Percentiles rank a stretch among this genome's conserved stretches.
Evolutionary conservation across 306 rosid genomes (phyloP).

Genomic region (Vigna reflexopilosa): DNA sequence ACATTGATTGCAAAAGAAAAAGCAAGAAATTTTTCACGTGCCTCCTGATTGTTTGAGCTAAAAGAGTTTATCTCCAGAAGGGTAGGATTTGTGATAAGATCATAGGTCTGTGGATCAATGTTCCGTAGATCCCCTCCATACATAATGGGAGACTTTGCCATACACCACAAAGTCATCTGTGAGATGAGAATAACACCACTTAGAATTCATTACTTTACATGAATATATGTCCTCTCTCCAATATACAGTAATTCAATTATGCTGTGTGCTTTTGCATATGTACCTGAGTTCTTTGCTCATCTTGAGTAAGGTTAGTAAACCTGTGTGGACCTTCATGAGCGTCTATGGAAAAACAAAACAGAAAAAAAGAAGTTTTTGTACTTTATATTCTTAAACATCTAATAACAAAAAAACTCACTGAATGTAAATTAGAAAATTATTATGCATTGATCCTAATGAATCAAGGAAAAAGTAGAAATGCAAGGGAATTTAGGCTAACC

Average conservation of each 20-base stretch:
- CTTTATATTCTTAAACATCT: constrained; percentile 1
- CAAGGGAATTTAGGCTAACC: constrained; percentile 47
- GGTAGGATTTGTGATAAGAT: constrained; percentile 65
- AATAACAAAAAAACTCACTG: constrained; percentile 23
- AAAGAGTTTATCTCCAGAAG: constrained; percentile 66
- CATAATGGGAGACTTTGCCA: constrained; percentile 85
- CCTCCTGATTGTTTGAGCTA: constrained; percentile 75
- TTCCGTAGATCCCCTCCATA: constrained; percentile 82
- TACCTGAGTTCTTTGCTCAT: constrained; percentile 82
- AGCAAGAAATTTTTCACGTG: constrained; percentile 39
- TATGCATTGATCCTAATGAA: neutral
- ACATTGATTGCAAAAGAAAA: neutral
- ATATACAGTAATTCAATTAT: constrained; percentile 6
- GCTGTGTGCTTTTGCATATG: constrained; percentile 24
- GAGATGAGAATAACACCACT: constrained; percentile 13
- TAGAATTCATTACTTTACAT: neutral
- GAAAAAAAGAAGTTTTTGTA: neutral
- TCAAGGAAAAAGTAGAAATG: neutral
- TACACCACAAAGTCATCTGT: constrained; percentile 80
- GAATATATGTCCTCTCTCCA: neutral
- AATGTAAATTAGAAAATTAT: neutral
- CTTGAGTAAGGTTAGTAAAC: constrained; percentile 45
- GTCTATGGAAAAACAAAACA: constrained; percentile 41
- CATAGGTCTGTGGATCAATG: constrained; percentile 49
- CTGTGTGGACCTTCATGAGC: constrained; percentile 77